These are phyloP conservation scores for Volvox reticuliferus DNA, from an alignment of 139 green algal genomes.

Conservation along the genomic window DNA sequence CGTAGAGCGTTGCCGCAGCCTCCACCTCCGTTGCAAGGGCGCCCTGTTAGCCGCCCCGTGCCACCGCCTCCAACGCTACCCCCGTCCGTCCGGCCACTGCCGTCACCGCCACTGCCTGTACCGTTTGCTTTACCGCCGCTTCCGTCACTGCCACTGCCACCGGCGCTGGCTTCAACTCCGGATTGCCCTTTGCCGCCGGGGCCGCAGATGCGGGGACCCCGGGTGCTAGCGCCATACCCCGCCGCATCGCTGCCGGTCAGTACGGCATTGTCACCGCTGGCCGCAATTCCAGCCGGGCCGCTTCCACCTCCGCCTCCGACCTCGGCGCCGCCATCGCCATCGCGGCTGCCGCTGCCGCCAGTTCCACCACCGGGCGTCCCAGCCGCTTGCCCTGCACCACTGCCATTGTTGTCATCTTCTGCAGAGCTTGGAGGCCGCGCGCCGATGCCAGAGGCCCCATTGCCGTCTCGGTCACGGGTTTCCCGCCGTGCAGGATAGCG, in stretches of 20 bases:
- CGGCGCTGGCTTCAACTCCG: neutral
- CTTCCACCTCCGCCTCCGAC: neutral
- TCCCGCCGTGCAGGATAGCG: slow-evolving; percentile 21
- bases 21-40: neutral
- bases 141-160: neutral
- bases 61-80: neutral
- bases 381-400: neutral
- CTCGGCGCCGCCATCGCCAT: neutral
- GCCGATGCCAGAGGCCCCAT: slow-evolving; percentile 40
- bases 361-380: neutral
- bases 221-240: neutral
- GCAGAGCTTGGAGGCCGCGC: neutral
- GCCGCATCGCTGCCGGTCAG: neutral
- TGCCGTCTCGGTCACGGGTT: slow-evolving; percentile 34
- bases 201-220: neutral
- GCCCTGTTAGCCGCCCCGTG: neutral
- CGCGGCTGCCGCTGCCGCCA: neutral
- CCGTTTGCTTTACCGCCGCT: neutral
- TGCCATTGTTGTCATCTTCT: slow-evolving; percentile 19
- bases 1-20: neutral
- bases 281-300: too few relatives aligned
- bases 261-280: neutral
- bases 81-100: neutral
- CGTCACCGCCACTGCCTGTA: neutral
- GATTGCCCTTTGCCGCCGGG: neutral